Percentiles rank a stretch among this genome's conserved stretches.
Conservation (phyloP, 352 stramenopile species). For the Albugo laibachii region DNA sequence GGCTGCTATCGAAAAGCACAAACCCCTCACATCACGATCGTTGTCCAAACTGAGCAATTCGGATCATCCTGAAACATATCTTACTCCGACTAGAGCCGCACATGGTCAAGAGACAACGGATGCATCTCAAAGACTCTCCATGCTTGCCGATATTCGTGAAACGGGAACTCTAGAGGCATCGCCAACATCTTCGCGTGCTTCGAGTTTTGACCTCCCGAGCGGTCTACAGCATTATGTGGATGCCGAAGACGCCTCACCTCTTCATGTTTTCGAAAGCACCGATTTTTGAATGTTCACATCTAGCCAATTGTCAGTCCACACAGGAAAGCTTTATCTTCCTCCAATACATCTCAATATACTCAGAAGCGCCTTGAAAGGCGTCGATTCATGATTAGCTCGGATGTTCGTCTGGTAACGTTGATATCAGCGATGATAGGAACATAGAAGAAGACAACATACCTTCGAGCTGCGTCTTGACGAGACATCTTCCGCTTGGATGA, state of each 20-base stretch:
- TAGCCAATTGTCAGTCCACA: too few species aligned
- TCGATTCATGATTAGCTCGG: slow-evolving; percentile 68
- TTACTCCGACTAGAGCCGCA: too few species aligned
- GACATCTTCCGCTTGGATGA: slow-evolving; percentile 13
- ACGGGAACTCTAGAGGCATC: not conserved
- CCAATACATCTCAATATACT: too few species aligned
- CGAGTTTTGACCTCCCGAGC: slow-evolving; percentile 35
- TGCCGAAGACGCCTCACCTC: slow-evolving; percentile 14
- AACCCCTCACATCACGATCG: slow-evolving; percentile 20
- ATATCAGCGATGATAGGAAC: not conserved
- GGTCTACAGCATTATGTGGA: slow-evolving; percentile 12
- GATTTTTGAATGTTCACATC: slow-evolving; percentile 27
- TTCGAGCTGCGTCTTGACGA: slow-evolving; percentile 48
- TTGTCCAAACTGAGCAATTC: too few species aligned
- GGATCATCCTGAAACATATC: too few species aligned
- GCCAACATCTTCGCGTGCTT: slow-evolving; percentile 14
- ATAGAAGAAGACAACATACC: slow-evolving; percentile 20
- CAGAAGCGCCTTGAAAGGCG: slow-evolving; percentile 4
- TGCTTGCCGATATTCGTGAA: too few species aligned
- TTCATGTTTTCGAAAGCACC: slow-evolving; percentile 22
- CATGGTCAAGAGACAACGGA: too few species aligned
- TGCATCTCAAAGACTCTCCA: too few species aligned
- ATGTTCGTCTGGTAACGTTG: slow-evolving; percentile 32
- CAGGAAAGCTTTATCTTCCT: too few species aligned
- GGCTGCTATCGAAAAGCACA: slow-evolving; percentile 31